Base-by-base conservation (phyloP, 768 basidiomycete species). In the Tremella fuciformis region DNA sequence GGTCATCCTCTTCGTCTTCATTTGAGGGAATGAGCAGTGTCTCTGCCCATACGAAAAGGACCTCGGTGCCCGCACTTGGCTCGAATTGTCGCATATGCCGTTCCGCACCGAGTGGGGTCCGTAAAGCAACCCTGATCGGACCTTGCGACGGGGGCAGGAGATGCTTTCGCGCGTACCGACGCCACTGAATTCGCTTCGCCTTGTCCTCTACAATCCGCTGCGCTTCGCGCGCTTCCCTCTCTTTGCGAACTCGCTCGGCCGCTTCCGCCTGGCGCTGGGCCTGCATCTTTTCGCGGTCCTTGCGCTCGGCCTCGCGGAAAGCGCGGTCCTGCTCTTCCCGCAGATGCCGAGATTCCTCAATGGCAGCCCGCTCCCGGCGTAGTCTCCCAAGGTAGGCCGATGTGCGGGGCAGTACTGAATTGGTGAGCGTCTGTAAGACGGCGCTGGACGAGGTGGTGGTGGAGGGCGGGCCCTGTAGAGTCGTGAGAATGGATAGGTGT, bases 341-440 rank as follows among this genome's bases (percentile, higher is more conserved):
- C 18, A 91, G 70, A 18, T 80, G 77, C 13, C 90, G 81, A 18
- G 87, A 84, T 47, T 78, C 76, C 37, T 78, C 76, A 1, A 80
- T 62, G 13, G 73, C 62, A 0, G 70, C 64, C 8, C 76, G 64
- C 44, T 81, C 79, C 0, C 81, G 71, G 15, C 79, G 82, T 53
- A 89, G 79, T 16, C 86, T 83, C 8, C 80, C 78, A 9, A 99
- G 83, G 79, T 86, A 90, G 0, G 92, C 85, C 0, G 74, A 78
- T 2, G 91, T 86, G 19, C 92, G 88, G 0, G 93, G 92, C 1
- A 97, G 78, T 49, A 98, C 82, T 42, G 85, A 82, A 8, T 81
- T 81, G 18, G 82, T 80, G 1, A 98, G 81, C 66, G 93, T 88
- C 4, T 83, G 78, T 8, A 82, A 71, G 18, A 97, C 82, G 0